Evolutionary conservation across 2,329 filamentous ascomycete species (phyloP), one percentile per base, ranked within the genome.

Genomic region (Periconia sp.): DNA sequence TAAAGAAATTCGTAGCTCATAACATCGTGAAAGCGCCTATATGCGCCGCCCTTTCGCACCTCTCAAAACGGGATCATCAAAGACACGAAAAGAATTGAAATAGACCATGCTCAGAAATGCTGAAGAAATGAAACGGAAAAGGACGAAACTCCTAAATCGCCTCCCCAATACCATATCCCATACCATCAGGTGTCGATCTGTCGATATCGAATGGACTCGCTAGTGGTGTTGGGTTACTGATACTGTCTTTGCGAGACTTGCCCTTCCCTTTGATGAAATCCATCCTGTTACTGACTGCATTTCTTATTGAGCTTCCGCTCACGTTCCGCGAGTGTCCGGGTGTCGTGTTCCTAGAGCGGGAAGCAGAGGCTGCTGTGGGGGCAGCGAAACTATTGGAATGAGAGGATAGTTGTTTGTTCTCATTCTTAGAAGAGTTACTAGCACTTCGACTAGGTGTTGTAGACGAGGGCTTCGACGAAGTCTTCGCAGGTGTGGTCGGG

Each of bases 281-380:
- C 29, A 45, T 31, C 17, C 31, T 43, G 7, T 36, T 54, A 17
- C 57, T 40, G 5, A 63, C 59, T 1, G 57, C 56, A 5, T 40
- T 55, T 10, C 52, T 51, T 12, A 64, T 55, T 19, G 59, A 60
- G 13, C 54, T 52, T 5, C 44, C 55, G 37, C 63, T 66, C 11
- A 51, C 22, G 25, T 38, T 65, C n/a, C 61, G 46, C 10, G 52
- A 52, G 34, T 59, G 61, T 7, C 44, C 47, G 5, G 51, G 47
- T 5, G 48, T 54, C 16, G 42, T 33, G 5, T 23, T 44, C 21
- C 36, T 38, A 16, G 43, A 41, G 4, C 40, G 40, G 7, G 40
- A 40, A 6, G 26, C 16, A 4, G 35, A 39, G n/a, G 42, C 38
- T 7, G 45, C 36, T 4, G 45, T 43, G 6, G 45, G 35, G 13